phyloP scores from a whole-genome alignment of 2,329 filamentous ascomycete genomes.

The Colletotrichum cereale region DNA sequence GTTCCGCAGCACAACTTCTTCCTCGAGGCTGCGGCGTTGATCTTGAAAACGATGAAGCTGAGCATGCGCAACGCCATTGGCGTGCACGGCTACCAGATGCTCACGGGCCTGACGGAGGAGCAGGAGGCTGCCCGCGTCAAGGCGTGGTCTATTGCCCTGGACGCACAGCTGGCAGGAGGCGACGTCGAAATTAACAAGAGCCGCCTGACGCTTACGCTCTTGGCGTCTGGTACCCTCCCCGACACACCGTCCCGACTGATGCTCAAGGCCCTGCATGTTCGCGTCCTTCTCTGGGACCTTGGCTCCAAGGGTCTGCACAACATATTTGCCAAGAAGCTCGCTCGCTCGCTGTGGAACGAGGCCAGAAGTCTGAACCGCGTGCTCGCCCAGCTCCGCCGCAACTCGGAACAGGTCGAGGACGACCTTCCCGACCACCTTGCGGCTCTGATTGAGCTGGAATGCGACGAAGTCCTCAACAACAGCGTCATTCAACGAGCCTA shows the following conservation, averaged over 20 bases:
- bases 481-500: conserved; percentile 86
- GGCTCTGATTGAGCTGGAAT: conserved; percentile 81
- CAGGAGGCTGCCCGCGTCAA: conserved; percentile 89
- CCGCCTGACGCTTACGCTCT: conserved; percentile 84
- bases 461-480: conserved; percentile 83
- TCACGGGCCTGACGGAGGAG: conserved; percentile 85
- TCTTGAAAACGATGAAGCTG: conserved; percentile 85
- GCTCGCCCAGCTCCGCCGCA: conserved; percentile 57
- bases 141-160: conserved; percentile 92
- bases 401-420: conserved; percentile 67
- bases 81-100: conserved; percentile 78
- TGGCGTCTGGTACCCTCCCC: conserved; percentile 89
- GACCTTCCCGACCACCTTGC: conserved; percentile 82
- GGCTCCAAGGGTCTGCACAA: conserved; percentile 77
- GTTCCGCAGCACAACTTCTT: conserved; percentile 89
- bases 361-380: conserved; percentile 75
- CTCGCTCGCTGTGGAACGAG: conserved; percentile 83
- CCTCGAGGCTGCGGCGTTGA: conserved; percentile 84
- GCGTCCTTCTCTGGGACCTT: conserved; percentile 86
- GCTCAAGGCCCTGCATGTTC: conserved; percentile 91
- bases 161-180: conserved; percentile 91
- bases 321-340: conserved; percentile 78
- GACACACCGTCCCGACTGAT: conserved; percentile 86
- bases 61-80: conserved; percentile 84
- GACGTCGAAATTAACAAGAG: conserved; percentile 92